phyloP scores from a whole-genome alignment of 2,329 filamentous ascomycete genomes.

The Lomentospora prolificans region DNA sequence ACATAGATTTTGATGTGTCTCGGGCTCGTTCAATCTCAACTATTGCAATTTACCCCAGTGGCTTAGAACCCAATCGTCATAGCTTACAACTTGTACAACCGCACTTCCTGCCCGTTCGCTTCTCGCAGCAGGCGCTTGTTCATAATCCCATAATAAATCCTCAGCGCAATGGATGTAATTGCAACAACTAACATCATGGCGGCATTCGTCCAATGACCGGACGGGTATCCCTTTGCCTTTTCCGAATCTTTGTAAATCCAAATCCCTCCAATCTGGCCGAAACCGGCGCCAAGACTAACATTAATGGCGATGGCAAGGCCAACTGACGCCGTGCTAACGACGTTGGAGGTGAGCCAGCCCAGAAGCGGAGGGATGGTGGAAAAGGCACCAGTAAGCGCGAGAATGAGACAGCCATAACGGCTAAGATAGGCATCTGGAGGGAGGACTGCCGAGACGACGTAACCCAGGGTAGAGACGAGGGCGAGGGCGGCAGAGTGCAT shows the following conservation, averaged over 20 bases:
- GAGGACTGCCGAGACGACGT: conserved; percentile 54
- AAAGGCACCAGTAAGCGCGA: conserved; percentile 58
- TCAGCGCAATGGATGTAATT: not conserved
- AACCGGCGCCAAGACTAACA: conserved; percentile 53
- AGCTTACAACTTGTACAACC: conserved; percentile 7
- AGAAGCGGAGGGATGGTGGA: conserved; percentile 59
- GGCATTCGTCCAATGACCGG: conserved; percentile 57
- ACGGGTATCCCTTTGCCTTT: conserved; percentile 49
- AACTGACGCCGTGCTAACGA: conserved; percentile 53
- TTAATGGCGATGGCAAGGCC: conserved; percentile 64
- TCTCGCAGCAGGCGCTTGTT: conserved; percentile 1
- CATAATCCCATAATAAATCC: conserved; percentile 2
- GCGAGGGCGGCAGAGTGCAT: conserved; percentile 32
- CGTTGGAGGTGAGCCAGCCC: conserved; percentile 61
- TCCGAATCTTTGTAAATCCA: conserved; percentile 55
- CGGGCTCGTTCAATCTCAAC: too few relatives aligned
- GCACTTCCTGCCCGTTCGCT: not conserved
- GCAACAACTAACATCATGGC: conserved; percentile 40
- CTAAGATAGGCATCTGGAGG: conserved; percentile 46
- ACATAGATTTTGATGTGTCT: too few relatives aligned
- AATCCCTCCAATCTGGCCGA: conserved; percentile 57
- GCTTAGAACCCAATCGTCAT: not conserved
- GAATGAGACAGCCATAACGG: conserved; percentile 61
- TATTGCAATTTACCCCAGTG: not conserved
- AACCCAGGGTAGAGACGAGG: conserved; percentile 33